Evolutionary conservation across 257 asterid species (phyloP).

Genomic region (Echites panduratus): DNA sequence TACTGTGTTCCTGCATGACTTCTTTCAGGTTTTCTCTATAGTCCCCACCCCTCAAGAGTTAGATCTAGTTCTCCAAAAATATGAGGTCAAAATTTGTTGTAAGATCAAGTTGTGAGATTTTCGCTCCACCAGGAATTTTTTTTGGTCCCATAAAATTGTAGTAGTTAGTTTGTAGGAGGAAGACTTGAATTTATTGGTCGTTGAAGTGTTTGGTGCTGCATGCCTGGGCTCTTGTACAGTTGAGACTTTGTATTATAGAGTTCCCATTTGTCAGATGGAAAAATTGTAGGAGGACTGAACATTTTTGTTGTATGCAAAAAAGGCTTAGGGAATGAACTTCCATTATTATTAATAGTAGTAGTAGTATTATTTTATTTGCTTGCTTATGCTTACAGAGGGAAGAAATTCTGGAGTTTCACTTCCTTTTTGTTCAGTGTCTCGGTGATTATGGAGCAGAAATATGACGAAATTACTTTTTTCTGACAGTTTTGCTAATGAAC

Average conservation of each 20-base stretch:
- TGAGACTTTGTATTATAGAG: background rate
- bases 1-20: slow-evolving; percentile 69
- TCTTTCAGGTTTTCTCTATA: background rate
- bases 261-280: background rate
- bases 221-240: slow-evolving; percentile 6
- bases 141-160: background rate
- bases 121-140: background rate
- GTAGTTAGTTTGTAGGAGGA: background rate
- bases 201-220: background rate
- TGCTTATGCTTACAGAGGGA: background rate
- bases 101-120: background rate
- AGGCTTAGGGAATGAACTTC: background rate
- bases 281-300: no score
- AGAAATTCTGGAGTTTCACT: background rate
- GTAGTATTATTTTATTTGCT: background rate
- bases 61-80: background rate
- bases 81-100: background rate
- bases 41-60: background rate
- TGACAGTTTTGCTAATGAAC: no score
- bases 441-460: no score
- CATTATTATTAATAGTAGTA: background rate
- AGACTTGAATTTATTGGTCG: background rate
- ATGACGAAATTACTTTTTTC: no score
- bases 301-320: no score
- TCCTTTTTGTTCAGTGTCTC: background rate